Conservation (phyloP, 2,329 filamentous ascomycete species). For the Magnaporthales sp. region DNA sequence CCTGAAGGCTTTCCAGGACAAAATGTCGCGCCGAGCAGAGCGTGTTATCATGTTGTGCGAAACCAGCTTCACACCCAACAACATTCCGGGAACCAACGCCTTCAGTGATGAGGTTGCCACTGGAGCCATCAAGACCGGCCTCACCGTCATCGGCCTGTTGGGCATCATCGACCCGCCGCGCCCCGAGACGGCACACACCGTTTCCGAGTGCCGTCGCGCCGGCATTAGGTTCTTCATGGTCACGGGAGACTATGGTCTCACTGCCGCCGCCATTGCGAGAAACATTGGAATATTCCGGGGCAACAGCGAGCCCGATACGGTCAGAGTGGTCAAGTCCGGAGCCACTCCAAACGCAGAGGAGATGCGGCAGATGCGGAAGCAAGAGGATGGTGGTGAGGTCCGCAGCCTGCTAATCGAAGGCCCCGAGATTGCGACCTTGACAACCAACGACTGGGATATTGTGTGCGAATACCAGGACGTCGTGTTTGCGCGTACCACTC, state of each 20-base stretch:
- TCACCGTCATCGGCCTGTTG: conserved; percentile 65
- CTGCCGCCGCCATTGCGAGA: conserved; percentile 62
- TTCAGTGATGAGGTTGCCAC: conserved; percentile 49
- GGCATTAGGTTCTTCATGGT: conserved; percentile 74
- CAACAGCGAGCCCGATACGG: conserved; percentile 29
- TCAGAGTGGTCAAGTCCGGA: conserved; percentile 40
- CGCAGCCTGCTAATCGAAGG: conserved; percentile 52
- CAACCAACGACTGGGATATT: conserved; percentile 62
- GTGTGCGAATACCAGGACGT: conserved; percentile 58
- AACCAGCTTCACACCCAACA: conserved; percentile 31
- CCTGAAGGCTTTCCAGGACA: conserved; percentile 54
- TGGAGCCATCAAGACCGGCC: conserved; percentile 42
- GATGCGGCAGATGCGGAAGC: conserved; percentile 15
- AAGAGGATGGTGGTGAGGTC: conserved; percentile 6
- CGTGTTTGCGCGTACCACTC: conserved; percentile 68
- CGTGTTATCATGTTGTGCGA: conserved; percentile 59
- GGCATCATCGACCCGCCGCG: conserved; percentile 74
- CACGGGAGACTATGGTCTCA: conserved; percentile 70
- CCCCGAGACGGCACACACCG: conserved; percentile 59
- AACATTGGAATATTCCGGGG: conserved; percentile 58
- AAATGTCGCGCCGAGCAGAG: conserved; percentile 60
- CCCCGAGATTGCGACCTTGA: conserved; percentile 55
- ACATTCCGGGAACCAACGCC: conserved; percentile 32
- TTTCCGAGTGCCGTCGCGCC: conserved; percentile 56
- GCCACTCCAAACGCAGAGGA: conserved; percentile 31